Base-by-base conservation (phyloP, 2,329 filamentous ascomycete genomes). In the Xylaria multiplex region DNA sequence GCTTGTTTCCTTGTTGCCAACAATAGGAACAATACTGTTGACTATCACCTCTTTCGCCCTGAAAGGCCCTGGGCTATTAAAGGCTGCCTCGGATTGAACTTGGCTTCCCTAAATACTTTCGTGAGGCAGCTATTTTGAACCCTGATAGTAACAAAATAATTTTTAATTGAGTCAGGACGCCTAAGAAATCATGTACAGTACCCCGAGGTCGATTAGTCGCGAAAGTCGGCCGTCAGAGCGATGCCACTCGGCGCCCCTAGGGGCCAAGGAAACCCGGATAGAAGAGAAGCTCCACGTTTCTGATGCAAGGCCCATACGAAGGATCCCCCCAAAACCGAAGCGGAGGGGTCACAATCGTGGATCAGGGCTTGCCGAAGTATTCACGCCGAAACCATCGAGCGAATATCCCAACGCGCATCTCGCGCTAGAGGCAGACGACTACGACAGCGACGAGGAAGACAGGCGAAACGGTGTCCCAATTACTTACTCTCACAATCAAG, bases 401-500 rank as follows among this genome's bases (percentile, higher is more conserved):
- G 42, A 54, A 46, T 19, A 19, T 19, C 19, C 19, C 19, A 19
- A 19, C 19, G 19, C 19, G 19, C 19, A 19, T 19, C 19, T 19
- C 19, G 19, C 19, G 19, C 19, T 19, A 19, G 24, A 16, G 22
- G 22, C 4, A 16, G 37, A 59, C 16, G 19, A 13, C 22, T 27
- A 68, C n/a, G 54, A 62, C 19, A 62, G 59, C 32, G 54, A 61
- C 27, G 61, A 52, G 3, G 64, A 68, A 22, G 68, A 70, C 22
- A 45, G 42, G 5, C 27, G 46, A 9, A 63, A 59, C 9, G 59
- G 57, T 3, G 62, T 64, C 3, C 54, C 50, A 2, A 59, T 54
- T 24, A 48, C 52, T 0, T 50, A 55, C 14, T 14, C 59, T 4
- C 13, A 40, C 7, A 13, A 35, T 11, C n/a, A 40, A 40, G 7